Evolutionary conservation across 331 rosid genomes (phyloP).

Genomic region (Spiraea crenata): DNA sequence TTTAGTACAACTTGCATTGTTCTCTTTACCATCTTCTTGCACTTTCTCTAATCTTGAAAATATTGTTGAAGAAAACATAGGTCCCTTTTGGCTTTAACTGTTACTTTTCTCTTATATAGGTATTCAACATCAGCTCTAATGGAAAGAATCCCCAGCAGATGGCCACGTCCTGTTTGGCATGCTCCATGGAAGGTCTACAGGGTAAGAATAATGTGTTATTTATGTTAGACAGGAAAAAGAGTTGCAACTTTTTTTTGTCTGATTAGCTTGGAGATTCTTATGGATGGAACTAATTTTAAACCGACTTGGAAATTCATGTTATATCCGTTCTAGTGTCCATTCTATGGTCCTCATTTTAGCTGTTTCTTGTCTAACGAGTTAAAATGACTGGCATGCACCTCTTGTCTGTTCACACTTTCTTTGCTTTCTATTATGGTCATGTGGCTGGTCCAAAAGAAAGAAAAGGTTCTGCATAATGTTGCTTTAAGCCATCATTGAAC

Average conservation of each 20-base stretch:
- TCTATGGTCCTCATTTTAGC: not conserved
- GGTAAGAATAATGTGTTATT: constrained; percentile 36
- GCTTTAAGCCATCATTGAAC: not conserved
- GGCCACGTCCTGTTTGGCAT: constrained; percentile 99
- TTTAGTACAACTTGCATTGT: not conserved
- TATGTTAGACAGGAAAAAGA: not conserved
- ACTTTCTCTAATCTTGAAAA: constrained; percentile 2
- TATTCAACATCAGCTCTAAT: constrained; percentile 81
- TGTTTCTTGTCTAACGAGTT: not conserved
- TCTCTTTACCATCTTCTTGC: not conserved
- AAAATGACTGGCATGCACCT: not conserved
- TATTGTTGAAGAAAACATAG: constrained; percentile 6
- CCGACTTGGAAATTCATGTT: not conserved
- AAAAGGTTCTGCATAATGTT: not conserved
- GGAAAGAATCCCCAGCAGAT: constrained; percentile 95
- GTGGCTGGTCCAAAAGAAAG: not conserved
- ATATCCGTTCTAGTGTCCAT: not conserved
- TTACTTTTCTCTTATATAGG: constrained; percentile 43
- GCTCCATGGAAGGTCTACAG: constrained; percentile 98
- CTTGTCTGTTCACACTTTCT: not conserved
- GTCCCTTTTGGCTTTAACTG: constrained; percentile 18
- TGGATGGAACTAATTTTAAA: not conserved
- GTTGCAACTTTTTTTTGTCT: not conserved
- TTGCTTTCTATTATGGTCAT: not conserved
- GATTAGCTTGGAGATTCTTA: not conserved